These are phyloP conservation scores for Marasmius fiardii DNA, from an alignment of 1,284 basidiomycete genomes.

Conservation along the genomic window DNA sequence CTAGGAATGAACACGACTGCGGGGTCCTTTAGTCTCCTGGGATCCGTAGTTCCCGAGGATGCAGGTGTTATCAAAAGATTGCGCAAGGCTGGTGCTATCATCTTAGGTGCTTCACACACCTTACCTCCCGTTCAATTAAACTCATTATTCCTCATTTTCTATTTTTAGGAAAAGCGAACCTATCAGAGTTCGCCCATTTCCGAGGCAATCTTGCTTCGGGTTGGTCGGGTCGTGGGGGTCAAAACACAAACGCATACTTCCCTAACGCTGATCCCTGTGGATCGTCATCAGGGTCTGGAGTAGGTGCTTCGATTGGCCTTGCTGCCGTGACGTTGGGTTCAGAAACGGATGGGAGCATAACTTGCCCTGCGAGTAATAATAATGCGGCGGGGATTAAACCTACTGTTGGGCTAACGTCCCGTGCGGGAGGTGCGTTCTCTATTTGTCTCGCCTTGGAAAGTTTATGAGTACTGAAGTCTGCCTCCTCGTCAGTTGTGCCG, in stretches of 20 bases:
- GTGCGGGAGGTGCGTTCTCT: constrained; percentile 46
- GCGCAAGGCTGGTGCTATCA: constrained; percentile 63
- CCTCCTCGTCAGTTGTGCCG: constrained; percentile 46
- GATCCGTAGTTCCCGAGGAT: constrained; percentile 59
- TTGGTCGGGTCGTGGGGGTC: constrained; percentile 67
- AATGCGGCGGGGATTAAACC: constrained; percentile 61
- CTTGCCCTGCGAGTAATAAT: constrained; percentile 48
- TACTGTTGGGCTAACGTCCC: constrained; percentile 60
- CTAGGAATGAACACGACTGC: constrained; percentile 67
- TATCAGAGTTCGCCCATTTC: constrained; percentile 62
- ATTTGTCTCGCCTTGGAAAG: neutral
- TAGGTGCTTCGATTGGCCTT: constrained; percentile 61
- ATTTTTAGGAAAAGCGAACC: constrained; percentile 52
- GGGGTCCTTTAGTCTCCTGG: constrained; percentile 55
- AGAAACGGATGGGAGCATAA: constrained; percentile 67
- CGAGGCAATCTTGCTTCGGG: constrained; percentile 56
- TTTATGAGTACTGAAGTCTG: neutral
- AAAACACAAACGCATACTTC: constrained; percentile 58
- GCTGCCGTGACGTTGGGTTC: constrained; percentile 54
- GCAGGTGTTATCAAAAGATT: constrained; percentile 59
- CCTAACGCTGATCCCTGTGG: constrained; percentile 60
- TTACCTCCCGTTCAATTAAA: neutral
- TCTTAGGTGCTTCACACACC: constrained; percentile 21
- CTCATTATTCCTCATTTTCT: neutral
- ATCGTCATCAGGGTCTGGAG: constrained; percentile 62